Conservation (phyloP, 805 yeast genomes). For the Starmera quercuum region DNA sequence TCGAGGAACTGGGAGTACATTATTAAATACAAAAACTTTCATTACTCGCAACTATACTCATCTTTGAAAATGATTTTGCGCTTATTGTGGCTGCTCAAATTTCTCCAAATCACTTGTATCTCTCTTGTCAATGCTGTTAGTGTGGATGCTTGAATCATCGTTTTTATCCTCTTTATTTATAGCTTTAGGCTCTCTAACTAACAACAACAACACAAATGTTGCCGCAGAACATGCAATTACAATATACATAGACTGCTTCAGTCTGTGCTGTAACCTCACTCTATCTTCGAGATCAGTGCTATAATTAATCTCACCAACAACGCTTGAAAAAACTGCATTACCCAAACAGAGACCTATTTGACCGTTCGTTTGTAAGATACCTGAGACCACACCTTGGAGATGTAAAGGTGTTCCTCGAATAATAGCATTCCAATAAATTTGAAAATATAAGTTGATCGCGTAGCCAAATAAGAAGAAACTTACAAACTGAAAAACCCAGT, state of each 20-base stretch:
- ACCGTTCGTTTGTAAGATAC: slow-evolving; percentile 26
- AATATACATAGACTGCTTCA: neutral
- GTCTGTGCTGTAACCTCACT: slow-evolving; percentile 1
- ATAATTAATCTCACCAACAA: slow-evolving; percentile 18
- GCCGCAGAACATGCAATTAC: neutral
- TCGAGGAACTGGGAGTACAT: too few species aligned
- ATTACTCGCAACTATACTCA: too few species aligned
- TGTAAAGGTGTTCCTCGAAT: slow-evolving; percentile 26
- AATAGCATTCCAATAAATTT: slow-evolving; percentile 25
- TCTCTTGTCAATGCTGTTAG: neutral
- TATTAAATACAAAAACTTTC: too few species aligned
- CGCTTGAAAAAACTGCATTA: slow-evolving; percentile 18
- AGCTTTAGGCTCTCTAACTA: neutral
- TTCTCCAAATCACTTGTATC: too few species aligned
- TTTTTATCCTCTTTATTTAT: neutral
- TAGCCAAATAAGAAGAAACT: slow-evolving; percentile 18
- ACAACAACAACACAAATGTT: neutral
- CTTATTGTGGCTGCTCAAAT: too few species aligned
- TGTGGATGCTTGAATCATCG: neutral
- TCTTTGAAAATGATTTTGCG: too few species aligned
- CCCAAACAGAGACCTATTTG: slow-evolving; percentile 28
- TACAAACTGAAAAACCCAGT: slow-evolving; percentile 24
- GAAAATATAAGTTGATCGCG: slow-evolving; percentile 24
- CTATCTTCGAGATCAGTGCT: neutral
- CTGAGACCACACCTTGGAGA: slow-evolving; percentile 32